A percentile compares a stretch with the other conserved stretches of the same genome.
phyloP scores from a whole-genome alignment of 139 green algal species.

The Parachlorella kessleri region DNA sequence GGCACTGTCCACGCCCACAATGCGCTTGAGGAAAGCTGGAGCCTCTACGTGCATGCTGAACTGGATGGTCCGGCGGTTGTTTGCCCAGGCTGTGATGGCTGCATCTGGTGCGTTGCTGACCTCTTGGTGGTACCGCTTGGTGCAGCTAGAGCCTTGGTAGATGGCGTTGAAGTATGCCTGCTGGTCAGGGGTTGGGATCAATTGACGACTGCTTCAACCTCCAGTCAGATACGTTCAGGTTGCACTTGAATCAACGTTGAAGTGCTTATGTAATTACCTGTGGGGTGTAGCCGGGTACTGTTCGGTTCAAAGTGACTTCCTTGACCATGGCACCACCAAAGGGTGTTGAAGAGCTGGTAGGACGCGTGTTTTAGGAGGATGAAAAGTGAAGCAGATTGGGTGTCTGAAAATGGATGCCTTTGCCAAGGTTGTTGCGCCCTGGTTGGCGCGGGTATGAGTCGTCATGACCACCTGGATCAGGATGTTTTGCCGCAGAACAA shows the following conservation, averaged over 20 bases:
- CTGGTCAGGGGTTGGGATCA: no score
- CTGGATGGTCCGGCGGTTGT: constrained; percentile 1
- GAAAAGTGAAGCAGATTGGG: no score
- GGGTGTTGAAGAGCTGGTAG: no score
- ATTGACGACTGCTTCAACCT: no score
- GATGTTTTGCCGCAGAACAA: no score
- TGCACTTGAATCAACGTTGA: background rate
- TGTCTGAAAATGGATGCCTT: no score
- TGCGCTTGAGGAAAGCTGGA: constrained; percentile 23
- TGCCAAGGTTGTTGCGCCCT: no score
- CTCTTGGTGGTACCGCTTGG: background rate
- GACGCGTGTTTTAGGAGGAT: no score
- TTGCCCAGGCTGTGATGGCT: background rate
- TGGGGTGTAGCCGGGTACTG: constrained; percentile 1
- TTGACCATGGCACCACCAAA: constrained; percentile 3
- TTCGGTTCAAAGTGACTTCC: background rate
- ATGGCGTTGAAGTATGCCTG: constrained; percentile 15
- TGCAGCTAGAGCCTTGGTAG: constrained; percentile 3
- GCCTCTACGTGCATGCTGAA: constrained; percentile 38
- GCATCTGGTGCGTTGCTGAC: constrained; percentile 23
- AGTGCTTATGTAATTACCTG: background rate
- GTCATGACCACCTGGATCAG: no score
- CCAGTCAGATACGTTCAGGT: no score
- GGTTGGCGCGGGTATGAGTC: no score
- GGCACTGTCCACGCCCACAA: constrained; percentile 16